A percentile compares a stretch with the other conserved stretches of the same genome.
Conservation (phyloP, 306 rosid species). For the Begonia loranthoides region DNA sequence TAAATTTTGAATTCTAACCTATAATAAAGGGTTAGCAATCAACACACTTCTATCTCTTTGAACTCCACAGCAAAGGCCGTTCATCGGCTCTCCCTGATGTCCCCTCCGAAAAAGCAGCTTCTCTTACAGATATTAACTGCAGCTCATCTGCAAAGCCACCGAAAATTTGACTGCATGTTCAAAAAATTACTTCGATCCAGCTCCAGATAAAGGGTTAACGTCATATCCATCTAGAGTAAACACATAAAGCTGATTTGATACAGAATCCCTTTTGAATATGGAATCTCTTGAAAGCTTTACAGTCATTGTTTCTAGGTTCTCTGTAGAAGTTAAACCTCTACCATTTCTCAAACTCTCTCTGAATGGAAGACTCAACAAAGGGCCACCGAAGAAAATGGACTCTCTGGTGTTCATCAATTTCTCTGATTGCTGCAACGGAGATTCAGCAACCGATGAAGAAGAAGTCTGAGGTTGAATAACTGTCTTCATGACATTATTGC, state of each 20-base stretch:
- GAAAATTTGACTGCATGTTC: too few species aligned
- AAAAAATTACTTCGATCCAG: constrained; percentile 27
- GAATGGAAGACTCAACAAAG: constrained; percentile 54
- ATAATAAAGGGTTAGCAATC: too few species aligned
- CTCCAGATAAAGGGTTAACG: constrained; percentile 36
- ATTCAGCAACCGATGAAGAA: constrained; percentile 35
- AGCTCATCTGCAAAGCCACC: too few species aligned
- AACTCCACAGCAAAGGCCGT: too few species aligned
- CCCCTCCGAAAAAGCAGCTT: too few species aligned
- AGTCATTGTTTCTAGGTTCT: constrained; percentile 34
- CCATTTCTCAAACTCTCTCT: constrained; percentile 56
- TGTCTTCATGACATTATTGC: constrained; percentile 28
- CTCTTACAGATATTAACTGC: too few species aligned
- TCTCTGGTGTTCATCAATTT: constrained; percentile 85
- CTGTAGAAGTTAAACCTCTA: constrained; percentile 29
- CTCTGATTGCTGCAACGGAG: constrained; percentile 45
- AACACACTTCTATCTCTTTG: too few species aligned
- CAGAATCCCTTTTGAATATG: constrained; percentile 63
- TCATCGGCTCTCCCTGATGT: too few species aligned
- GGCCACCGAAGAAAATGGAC: constrained; percentile 92
- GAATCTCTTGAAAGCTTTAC: constrained; percentile 51
- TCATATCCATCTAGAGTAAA: constrained; percentile 70
- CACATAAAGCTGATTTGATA: constrained; percentile 86
- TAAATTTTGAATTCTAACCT: too few species aligned
- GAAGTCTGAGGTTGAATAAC: constrained; percentile 33